Evolutionary conservation across 2,329 filamentous ascomycete genomes (phyloP), one percentile per base, ranked within the genome.

Genomic region (Leptographium galeiforme): DNA sequence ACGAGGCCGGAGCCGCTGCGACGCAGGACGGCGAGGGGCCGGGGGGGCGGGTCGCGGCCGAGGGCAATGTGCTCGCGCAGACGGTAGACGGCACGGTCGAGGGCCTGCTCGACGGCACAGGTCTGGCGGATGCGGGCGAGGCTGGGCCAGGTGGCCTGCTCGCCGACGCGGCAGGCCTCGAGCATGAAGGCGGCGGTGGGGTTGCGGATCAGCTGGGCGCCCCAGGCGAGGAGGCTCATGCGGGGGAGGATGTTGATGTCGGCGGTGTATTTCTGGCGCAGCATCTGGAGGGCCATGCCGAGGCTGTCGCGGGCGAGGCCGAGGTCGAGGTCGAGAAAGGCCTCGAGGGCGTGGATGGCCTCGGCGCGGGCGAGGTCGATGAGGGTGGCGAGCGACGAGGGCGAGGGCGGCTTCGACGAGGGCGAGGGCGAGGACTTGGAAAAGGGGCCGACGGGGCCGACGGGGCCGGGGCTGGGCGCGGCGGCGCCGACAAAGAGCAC

Each of bases 121-220:
- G 89, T 85, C 62, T 95, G 93, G 41, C 87, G 77, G 61, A 97
- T 86, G 13, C 89, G 81, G 57, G 85, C 85, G 11, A 97, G 71
- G 64, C 90, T 90, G 0, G 90, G 89, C 91, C 90, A 97, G 0
- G 90, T 95, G 3, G 91, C 90, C 54, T 83, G 77, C 66, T 96
- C 87, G 8, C 91, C 91, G 32, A 80, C 77, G 8, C 88, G 70
- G 61, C 86, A 86, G 10, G 87, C 84, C 48, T 85, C 77, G 6
- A 84, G 67, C 87, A 97, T 95, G 64, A 95, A 97, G 6, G 90
- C 87, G 0, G 81, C 71, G 0, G 85, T 89, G 1, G 91, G 91
- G 55, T 97, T 97, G 57, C 78, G 84, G 46, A 97, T 72, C 32
- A 96, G 82, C 10, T 79, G 77, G 1, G 86, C 84, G 25, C 57